A percentile compares a stretch with the other conserved stretches of the same genome.
Conservation (phyloP, 345 rosid genomes). For the Sonneratia caseolaris region DNA sequence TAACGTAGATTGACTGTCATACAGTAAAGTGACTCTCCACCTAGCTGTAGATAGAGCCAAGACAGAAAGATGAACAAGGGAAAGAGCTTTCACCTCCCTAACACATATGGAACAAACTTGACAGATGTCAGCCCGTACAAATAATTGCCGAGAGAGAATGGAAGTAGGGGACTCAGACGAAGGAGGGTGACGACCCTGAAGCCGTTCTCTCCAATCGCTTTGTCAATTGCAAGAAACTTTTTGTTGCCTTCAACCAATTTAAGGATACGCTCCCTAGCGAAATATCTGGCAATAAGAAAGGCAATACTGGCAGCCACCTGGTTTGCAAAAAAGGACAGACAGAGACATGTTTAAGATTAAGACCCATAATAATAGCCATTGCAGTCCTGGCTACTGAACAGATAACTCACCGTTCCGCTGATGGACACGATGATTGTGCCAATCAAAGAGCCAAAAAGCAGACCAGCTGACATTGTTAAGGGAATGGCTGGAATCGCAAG, state of each 20-base stretch:
- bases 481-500: constrained; percentile 96
- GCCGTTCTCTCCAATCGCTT: constrained; percentile 94
- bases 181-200: constrained; percentile 88
- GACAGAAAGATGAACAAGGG: not conserved
- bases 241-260: constrained; percentile 92
- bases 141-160: constrained; percentile 90
- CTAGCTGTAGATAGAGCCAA: not conserved
- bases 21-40: too few species aligned
- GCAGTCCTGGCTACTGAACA: constrained; percentile 1
- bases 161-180: constrained; percentile 93
- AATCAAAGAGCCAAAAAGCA: constrained; percentile 74
- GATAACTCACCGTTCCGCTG: constrained; percentile 80
- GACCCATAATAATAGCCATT: constrained; percentile 3
- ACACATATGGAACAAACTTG: constrained; percentile 76
- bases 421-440: constrained; percentile 94
- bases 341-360: not conserved
- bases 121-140: constrained; percentile 90
- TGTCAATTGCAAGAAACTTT: constrained; percentile 93
- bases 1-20: too few species aligned
- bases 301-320: constrained; percentile 92
- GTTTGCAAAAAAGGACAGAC: not conserved
- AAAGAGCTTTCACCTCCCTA: constrained; percentile 58
- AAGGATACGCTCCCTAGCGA: constrained; percentile 89
- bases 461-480: constrained; percentile 97
- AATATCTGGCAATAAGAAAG: constrained; percentile 92